These are phyloP conservation scores for Sistotremastrum suecicum DNA, from an alignment of 768 basidiomycete species.

Conservation along the genomic window DNA sequence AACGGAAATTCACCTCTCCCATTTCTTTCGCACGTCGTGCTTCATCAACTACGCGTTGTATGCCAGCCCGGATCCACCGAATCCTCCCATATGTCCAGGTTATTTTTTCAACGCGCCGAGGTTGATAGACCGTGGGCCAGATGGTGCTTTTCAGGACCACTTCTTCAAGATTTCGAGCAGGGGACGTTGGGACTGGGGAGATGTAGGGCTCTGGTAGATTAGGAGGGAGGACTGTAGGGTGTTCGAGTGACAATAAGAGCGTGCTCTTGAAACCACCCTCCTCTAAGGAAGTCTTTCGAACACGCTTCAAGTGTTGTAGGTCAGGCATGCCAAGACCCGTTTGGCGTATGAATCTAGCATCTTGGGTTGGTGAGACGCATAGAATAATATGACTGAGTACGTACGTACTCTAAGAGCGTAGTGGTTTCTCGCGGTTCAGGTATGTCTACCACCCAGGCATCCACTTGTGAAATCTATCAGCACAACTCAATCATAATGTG, in stretches of 20 bases:
- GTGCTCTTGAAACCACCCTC: conserved; percentile 22
- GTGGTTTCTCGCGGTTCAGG: conserved; percentile 45
- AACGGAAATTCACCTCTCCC: conserved; percentile 42
- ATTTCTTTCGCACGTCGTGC: conserved; percentile 30
- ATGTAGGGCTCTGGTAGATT: conserved; percentile 43
- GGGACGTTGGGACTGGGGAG: conserved; percentile 45
- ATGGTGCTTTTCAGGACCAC: conserved; percentile 49
- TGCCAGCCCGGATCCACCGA: conserved; percentile 65
- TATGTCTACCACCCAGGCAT: conserved; percentile 69
- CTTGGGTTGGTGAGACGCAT: background rate
- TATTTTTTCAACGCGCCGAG: conserved; percentile 48
- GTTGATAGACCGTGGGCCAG: conserved; percentile 81
- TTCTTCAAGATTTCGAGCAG: conserved; percentile 56
- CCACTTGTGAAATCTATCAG: conserved; percentile 24
- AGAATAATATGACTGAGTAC: background rate
- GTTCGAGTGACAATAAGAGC: conserved; percentile 37
- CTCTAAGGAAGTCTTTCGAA: conserved; percentile 33
- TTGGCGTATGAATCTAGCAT: conserved; percentile 53
- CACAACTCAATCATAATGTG: background rate
- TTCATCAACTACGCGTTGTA: conserved; percentile 34
- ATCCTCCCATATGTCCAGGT: conserved; percentile 52
- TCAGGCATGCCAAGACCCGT: conserved; percentile 43
- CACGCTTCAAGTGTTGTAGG: conserved; percentile 63
- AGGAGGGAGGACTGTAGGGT: conserved; percentile 22
- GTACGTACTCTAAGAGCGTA: conserved; percentile 43